Percentiles rank a stretch among this genome's conserved stretches.
phyloP scores from a whole-genome alignment of 2,329 filamentous ascomycete genomes.

The Coleophoma crateriformis region DNA sequence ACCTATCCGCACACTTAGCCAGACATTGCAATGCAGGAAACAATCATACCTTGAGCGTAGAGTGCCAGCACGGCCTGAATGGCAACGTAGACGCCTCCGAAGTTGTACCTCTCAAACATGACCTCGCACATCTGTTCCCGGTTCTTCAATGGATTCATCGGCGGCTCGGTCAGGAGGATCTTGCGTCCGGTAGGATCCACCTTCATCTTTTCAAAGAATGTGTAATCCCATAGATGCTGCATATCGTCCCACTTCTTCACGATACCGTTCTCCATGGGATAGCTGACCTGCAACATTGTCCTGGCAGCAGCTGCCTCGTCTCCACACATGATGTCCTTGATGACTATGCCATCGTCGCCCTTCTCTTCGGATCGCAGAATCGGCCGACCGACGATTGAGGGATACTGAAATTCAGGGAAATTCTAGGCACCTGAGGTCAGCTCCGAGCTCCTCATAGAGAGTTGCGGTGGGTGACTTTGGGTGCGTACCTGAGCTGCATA shows the following conservation, averaged over 20 bases:
- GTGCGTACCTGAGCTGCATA: constrained; percentile 82
- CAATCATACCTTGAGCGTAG: constrained; percentile 78
- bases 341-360: constrained; percentile 57
- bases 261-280: constrained; percentile 99
- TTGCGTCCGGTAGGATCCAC: constrained; percentile 88
- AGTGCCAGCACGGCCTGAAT: constrained; percentile 95
- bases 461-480: constrained; percentile 16
- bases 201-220: constrained; percentile 95
- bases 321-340: constrained; percentile 99
- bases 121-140: constrained; percentile 97
- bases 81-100: constrained; percentile 95
- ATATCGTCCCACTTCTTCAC: constrained; percentile 99
- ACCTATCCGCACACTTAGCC: constrained; percentile 41
- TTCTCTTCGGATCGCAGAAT: constrained; percentile 95
- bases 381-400: constrained; percentile 94
- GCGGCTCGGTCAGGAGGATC: constrained; percentile 94
- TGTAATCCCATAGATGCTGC: constrained; percentile 99
- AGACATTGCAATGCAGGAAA: neutral
- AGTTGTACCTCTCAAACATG: constrained; percentile 97
- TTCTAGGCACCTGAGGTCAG: constrained; percentile 49
- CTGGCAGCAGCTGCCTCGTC: constrained; percentile 94
- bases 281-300: constrained; percentile 97
- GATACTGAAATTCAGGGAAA: constrained; percentile 98
- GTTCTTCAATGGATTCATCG: constrained; percentile 96
- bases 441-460: neutral